Base-by-base conservation (phyloP, 495 filamentous ascomycete genomes). In the Hamigera avellanea region DNA sequence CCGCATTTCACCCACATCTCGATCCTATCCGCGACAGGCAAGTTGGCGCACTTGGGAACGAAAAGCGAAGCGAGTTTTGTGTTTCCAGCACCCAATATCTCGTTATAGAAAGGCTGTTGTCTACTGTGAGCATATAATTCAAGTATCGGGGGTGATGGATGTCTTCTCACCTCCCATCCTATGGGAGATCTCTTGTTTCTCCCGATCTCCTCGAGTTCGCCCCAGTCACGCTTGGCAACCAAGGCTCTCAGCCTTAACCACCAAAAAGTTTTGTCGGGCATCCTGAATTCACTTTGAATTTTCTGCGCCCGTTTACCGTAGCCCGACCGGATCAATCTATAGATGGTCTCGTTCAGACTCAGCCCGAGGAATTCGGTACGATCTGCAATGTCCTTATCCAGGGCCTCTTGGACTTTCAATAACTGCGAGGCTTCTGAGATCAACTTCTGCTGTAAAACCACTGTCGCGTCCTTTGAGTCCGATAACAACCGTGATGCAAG, bases 1-100 rank as follows among this genome's bases (percentile, higher is more conserved):
- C 87, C 88, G 55, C 93, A 96, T 61, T 93, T 94, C 45, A 93
- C 75, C 74, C 85, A 96, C 91, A 95, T 95, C 49, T 84, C 78
- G 35, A 95, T 76, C 21, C 80, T 66, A 39, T 86, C 81, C 33
- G 73, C 69, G 8, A 71, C 62, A 14, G 70, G 64, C 28, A 80
- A 45, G 27, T 60, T 60, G 32, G 74, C 76, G 61, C 88, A 94
- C 60, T 96, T 98, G 8, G 86, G 81, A 32, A 96, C 75, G 53
- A 95, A 98, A 4, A 70, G 43, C 2, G 80, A 73, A 6, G 93
- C 93, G 3, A 93, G 66, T 37, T 86, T 83, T 15, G 84, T 80
- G 53, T 98, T 96, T 34, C 93, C 89, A 5, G 91, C 93, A 26
- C 78, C 78, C 5, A 96, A 59, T 32, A 83, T 73, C 48, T 88